phyloP scores from a whole-genome alignment of 805 yeast genomes.

The Blastobotrys parvus region DNA sequence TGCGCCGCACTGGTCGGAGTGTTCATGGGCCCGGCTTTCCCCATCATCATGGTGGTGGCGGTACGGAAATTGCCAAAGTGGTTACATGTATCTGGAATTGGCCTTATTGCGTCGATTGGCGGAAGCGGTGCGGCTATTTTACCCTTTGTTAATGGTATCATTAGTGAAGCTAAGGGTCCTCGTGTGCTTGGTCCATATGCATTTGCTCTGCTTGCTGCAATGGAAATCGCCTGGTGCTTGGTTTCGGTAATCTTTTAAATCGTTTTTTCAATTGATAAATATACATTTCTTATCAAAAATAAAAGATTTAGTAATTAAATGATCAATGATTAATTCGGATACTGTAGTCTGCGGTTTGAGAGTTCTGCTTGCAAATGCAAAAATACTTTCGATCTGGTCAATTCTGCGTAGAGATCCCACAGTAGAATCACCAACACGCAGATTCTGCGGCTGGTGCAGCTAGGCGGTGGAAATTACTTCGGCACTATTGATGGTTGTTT shows the following conservation, averaged over 20 bases:
- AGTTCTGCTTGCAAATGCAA: too few species aligned
- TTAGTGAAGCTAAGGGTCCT: slow-evolving; percentile 27
- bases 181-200: slow-evolving; percentile 21
- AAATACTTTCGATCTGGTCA: too few species aligned
- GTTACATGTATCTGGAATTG: slow-evolving; percentile 58
- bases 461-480: too few species aligned
- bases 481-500: too few species aligned
- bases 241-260: slow-evolving; percentile 12
- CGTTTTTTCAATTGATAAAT: too few species aligned
- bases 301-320: too few species aligned
- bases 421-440: too few species aligned
- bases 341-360: too few species aligned
- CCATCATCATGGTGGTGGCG: slow-evolving; percentile 61
- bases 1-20: slow-evolving; percentile 45
- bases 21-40: slow-evolving; percentile 63
- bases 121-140: slow-evolving; percentile 76
- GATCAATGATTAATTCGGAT: too few species aligned
- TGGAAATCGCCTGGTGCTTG: slow-evolving; percentile 20
- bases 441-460: too few species aligned
- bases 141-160: slow-evolving; percentile 56
- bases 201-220: slow-evolving; percentile 16
- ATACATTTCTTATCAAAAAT: too few species aligned
- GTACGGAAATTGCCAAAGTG: slow-evolving; percentile 52
- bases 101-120: slow-evolving; percentile 69
- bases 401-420: too few species aligned